Conservation (phyloP, 2,329 filamentous ascomycete species). For the Huntiella savannae region DNA sequence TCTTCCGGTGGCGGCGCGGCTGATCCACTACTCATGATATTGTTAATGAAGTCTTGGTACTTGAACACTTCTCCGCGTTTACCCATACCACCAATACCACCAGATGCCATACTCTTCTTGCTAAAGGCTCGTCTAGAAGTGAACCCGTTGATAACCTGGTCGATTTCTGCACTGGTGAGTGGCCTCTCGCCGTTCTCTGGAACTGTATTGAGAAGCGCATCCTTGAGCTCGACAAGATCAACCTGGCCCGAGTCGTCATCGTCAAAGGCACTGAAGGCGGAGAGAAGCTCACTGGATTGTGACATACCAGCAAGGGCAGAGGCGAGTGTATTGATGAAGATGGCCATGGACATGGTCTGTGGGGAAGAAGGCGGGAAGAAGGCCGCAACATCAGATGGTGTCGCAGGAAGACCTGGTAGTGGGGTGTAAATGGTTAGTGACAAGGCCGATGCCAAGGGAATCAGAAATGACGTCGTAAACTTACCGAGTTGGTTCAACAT, state of each 20-base stretch:
- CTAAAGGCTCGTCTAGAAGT: constrained; percentile 68
- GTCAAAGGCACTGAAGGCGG: constrained; percentile 88
- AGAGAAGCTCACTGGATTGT: constrained; percentile 59
- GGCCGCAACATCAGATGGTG: constrained; percentile 46
- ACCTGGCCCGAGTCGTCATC: constrained; percentile 89
- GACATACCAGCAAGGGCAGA: constrained; percentile 56
- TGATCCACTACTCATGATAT: constrained; percentile 30
- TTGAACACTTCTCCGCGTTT: constrained; percentile 76
- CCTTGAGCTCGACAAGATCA: constrained; percentile 62
- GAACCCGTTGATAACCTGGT: constrained; percentile 74
- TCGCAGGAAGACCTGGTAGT: constrained; percentile 49
- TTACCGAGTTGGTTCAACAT: constrained; percentile 72
- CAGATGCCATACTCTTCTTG: constrained; percentile 23
- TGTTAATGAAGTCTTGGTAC: constrained; percentile 79
- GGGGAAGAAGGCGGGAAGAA: constrained; percentile 64
- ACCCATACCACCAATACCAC: constrained; percentile 19
- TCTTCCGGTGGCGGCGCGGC: constrained; percentile 5
- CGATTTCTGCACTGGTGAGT: constrained; percentile 56
- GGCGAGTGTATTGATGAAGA: constrained; percentile 69
- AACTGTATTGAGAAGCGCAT: constrained; percentile 64
- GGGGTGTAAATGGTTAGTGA: not conserved
- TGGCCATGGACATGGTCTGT: constrained; percentile 62
- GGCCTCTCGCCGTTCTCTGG: constrained; percentile 51
- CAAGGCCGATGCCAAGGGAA: not conserved
- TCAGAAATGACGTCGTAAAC: constrained; percentile 6